A percentile compares a stretch with the other conserved stretches of the same genome.
Evolutionary conservation across 352 stramenopile species (phyloP).

Genomic region (Ophiocytium majus): DNA sequence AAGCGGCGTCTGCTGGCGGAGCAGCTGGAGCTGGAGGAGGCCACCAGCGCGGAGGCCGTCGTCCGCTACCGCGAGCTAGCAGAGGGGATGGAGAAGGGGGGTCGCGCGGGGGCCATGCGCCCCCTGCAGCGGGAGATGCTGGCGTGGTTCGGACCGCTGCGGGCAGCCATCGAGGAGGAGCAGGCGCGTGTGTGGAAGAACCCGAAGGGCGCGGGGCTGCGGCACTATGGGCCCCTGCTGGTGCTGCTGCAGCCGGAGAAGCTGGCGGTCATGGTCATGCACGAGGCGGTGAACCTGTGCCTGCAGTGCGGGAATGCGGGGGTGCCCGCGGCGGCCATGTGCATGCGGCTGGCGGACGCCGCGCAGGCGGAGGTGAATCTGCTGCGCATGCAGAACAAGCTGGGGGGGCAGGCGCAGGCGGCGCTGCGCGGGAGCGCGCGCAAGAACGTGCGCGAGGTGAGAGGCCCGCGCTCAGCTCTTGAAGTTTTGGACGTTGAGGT

Average conservation of each 20-base stretch:
- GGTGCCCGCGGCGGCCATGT: conserved; percentile 41
- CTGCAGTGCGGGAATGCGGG: conserved; percentile 45
- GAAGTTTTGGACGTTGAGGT: no score
- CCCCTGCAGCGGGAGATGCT: not conserved
- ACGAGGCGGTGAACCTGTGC: conserved; percentile 53
- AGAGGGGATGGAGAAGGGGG: not conserved
- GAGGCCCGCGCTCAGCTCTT: no score
- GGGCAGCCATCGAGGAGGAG: conserved; percentile 30
- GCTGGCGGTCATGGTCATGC: conserved; percentile 53
- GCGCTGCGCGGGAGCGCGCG: conserved; percentile 23
- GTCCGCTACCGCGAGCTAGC: not conserved
- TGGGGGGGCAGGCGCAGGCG: not conserved
- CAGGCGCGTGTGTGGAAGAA: conserved; percentile 36
- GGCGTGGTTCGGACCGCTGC: not conserved
- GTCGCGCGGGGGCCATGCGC: not conserved
- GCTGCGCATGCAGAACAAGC: conserved; percentile 45
- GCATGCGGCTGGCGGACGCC: conserved; percentile 38
- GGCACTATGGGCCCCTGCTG: conserved; percentile 48
- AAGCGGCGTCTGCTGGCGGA: not conserved
- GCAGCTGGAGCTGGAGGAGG: conserved; percentile 2
- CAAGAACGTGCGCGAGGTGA: conserved; percentile 39
- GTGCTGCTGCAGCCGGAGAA: conserved; percentile 53
- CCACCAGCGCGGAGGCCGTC: not conserved
- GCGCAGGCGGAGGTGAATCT: conserved; percentile 52
- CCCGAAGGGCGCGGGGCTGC: conserved; percentile 9